Conservation (phyloP, 2,329 filamentous ascomycete species). For the Chalara sp. region DNA sequence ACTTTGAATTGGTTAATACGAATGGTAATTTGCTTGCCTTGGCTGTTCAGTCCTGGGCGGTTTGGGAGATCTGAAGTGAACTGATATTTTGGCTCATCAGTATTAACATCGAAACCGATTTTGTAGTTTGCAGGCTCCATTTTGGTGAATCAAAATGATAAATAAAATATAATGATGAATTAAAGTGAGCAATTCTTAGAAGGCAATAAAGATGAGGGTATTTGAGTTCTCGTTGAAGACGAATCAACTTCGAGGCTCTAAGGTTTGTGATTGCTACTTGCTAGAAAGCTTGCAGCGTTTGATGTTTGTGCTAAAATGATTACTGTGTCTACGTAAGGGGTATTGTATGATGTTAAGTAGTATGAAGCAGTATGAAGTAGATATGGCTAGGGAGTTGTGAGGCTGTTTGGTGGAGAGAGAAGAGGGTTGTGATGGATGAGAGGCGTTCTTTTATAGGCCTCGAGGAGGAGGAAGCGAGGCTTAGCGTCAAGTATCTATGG, state of each 20-base stretch:
- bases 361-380: neutral
- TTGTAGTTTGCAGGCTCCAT: conserved; percentile 25
- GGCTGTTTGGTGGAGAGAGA: neutral
- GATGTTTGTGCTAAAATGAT: neutral
- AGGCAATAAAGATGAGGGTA: too few species aligned
- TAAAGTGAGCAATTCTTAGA: too few species aligned
- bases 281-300: too few species aligned
- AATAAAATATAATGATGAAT: neutral
- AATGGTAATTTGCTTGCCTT: conserved; percentile 47
- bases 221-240: too few species aligned
- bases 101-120: conserved; percentile 11
- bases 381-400: neutral
- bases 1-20: conserved; percentile 73
- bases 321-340: neutral
- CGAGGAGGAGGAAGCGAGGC: neutral
- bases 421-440: neutral
- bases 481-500: too few species aligned
- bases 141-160: conserved; percentile 12
- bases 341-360: neutral
- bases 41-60: conserved; percentile 51
- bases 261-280: too few species aligned
- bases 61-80: conserved; percentile 22
- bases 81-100: conserved; percentile 15
- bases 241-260: too few species aligned
- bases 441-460: neutral